phyloP scores from a whole-genome alignment of 2,329 filamentous ascomycete species.

The Akanthomyces uredinophilus region DNA sequence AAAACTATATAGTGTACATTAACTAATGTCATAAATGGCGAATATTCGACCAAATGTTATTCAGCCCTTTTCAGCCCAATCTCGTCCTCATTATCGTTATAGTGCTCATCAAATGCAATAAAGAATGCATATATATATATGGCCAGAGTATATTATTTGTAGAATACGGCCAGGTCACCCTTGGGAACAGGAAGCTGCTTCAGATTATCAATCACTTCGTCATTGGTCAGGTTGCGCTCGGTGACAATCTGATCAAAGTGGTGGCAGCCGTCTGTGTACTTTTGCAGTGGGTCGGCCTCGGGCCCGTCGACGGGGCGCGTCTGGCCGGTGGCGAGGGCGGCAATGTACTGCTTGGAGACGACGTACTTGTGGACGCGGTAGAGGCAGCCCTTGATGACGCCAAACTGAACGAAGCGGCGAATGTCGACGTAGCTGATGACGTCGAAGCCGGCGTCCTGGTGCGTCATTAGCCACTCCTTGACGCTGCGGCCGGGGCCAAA shows the following conservation, averaged over 20 bases:
- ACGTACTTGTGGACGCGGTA: slow-evolving; percentile 93
- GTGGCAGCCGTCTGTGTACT: slow-evolving; percentile 69
- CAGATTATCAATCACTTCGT: slow-evolving; percentile 64
- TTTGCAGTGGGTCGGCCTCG: slow-evolving; percentile 49
- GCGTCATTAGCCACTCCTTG: slow-evolving; percentile 77
- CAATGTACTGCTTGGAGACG: slow-evolving; percentile 60
- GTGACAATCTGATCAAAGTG: slow-evolving; percentile 80
- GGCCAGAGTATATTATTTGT: slow-evolving; percentile 34
- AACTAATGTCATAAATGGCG: slow-evolving; percentile 6
- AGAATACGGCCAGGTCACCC: slow-evolving; percentile 51
- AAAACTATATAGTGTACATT: slow-evolving; percentile 13
- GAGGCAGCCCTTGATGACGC: slow-evolving; percentile 88
- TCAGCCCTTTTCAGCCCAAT: neutral
- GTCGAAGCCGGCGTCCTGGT: slow-evolving; percentile 60
- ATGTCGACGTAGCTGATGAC: slow-evolving; percentile 77
- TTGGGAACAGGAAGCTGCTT: slow-evolving; percentile 49
- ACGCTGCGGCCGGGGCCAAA: slow-evolving; percentile 79
- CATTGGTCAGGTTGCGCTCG: slow-evolving; percentile 65
- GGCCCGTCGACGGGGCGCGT: slow-evolving; percentile 32
- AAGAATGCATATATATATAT: neutral
- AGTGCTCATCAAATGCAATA: too few species aligned
- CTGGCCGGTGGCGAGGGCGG: slow-evolving; percentile 50
- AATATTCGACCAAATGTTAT: neutral
- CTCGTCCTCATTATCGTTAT: neutral
- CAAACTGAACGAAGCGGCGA: slow-evolving; percentile 88